A percentile compares a stretch with the other conserved stretches of the same genome.
These are phyloP conservation scores for Domatiomyces catenatus DNA, from an alignment of 2,329 filamentous ascomycete species.

Conservation along the genomic window DNA sequence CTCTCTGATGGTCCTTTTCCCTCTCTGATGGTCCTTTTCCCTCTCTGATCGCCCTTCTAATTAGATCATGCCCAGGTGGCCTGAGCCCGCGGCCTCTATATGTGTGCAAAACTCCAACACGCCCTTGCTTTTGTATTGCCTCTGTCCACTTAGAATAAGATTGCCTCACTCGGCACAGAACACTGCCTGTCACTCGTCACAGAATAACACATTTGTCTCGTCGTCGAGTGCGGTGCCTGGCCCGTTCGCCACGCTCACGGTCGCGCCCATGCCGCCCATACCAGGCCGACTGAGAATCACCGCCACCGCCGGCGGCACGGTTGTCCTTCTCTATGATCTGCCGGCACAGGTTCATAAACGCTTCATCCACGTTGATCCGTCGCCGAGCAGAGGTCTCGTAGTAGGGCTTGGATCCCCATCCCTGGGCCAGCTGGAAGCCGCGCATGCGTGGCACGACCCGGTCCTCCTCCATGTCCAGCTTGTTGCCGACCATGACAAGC, in stretches of 20 bases:
- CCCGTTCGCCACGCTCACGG: constrained; percentile 21
- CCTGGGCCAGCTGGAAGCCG: constrained; percentile 71
- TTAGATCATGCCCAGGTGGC: not conserved
- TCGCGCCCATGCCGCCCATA: constrained; percentile 10
- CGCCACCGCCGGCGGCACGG: constrained; percentile 14
- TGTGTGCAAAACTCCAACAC: not conserved
- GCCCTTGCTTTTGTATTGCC: no score
- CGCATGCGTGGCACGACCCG: constrained; percentile 61
- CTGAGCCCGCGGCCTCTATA: not conserved
- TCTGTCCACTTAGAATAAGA: no score
- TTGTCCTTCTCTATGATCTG: constrained; percentile 64
- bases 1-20: no score
- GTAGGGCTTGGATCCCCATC: constrained; percentile 74
- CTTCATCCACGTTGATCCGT: constrained; percentile 76
- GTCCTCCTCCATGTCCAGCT: constrained; percentile 77
- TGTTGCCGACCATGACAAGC: constrained; percentile 85
- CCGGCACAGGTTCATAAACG: constrained; percentile 69
- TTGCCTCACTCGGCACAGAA: constrained; percentile 10
- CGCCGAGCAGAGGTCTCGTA: constrained; percentile 79
- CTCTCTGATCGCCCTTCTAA: no score
- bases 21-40: no score
- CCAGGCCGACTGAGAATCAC: not conserved
- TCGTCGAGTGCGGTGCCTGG: constrained; percentile 19
- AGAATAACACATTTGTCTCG: constrained; percentile 22
- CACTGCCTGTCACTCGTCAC: constrained; percentile 8